A percentile compares a stretch with the other conserved stretches of the same genome.
These are phyloP conservation scores for Primulina tabacum DNA, from an alignment of 257 asterid genomes.

Conservation along the genomic window DNA sequence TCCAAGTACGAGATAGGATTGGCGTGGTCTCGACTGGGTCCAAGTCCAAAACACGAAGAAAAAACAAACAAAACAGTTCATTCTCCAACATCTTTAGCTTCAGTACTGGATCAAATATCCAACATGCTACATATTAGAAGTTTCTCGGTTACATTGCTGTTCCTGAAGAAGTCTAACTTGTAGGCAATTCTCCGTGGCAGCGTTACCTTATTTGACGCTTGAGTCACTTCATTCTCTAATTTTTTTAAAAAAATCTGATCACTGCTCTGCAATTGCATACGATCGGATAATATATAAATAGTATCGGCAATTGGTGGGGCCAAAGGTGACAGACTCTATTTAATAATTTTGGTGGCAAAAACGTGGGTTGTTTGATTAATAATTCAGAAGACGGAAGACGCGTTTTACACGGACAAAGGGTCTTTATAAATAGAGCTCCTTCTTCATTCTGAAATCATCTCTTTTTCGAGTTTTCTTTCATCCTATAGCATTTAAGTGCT, in stretches of 20 bases:
- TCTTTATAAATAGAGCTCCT: no score
- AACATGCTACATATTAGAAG: constrained; percentile 2
- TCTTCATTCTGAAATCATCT: no score
- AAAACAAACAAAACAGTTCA: neutral
- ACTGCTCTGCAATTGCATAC: constrained; percentile 46
- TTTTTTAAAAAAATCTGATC: constrained; percentile 67
- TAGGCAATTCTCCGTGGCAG: neutral
- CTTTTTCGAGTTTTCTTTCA: no score
- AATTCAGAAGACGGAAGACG: no score
- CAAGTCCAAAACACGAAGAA: constrained; percentile 5
- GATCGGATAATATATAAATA: constrained; percentile 9
- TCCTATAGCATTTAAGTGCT: no score
- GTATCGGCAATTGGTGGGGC: no score
- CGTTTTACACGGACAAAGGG: no score
- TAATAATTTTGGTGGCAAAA: no score
- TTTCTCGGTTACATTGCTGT: neutral
- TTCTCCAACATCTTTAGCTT: constrained; percentile 3
- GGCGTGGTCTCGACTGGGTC: neutral
- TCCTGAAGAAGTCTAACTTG: constrained; percentile 1
- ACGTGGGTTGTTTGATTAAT: no score
- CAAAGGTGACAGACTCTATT: no score
- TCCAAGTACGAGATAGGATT: neutral
- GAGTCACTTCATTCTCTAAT: constrained; percentile 32
- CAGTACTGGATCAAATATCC: neutral
- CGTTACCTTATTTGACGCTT: constrained; percentile 46